Evolutionary conservation across 208 protist species (phyloP), one percentile per base, ranked within the genome.

Genomic region (Trypanosoma congolense): DNA sequence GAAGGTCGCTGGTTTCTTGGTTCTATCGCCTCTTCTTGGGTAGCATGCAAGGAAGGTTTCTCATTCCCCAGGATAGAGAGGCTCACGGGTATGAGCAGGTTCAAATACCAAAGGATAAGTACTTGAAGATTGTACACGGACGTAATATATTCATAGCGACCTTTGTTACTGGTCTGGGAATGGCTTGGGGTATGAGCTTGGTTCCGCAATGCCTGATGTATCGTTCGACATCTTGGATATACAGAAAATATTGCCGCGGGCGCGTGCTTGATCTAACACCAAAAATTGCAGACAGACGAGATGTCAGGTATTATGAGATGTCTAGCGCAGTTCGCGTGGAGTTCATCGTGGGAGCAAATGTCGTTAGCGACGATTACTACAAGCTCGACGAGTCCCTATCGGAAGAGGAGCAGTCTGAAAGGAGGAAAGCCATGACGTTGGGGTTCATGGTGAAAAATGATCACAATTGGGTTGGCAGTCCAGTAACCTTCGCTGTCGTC

Each of bases 361-460:
- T 90, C 14, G 53, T 84, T 5, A 81, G 90, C 61, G 85, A 92
- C 54, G 77, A 78, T 21, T 51, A 59, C 43, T 89, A 90, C 61
- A 56, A 70, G 28, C 66, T 74, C 19, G 72, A 84, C 48, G 72
- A 72, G 52, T 59, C 70, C 6, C 65, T 89, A 1, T 47, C 72
- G 1, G 73, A 84, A 38, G 64, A 48, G 3, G 66, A 78, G 26
- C 61, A 90, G 49, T 73, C 73, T 54, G 70, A 80, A 52, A 70
- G 81, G 12, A 69, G 82, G 14, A 73, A 74, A 19, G 70, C 81
- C 22, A 89, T 92, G 85, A 92, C 85, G 35, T 66, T 92, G 25
- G 81, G 89, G 31, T 90, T 84, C 63, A 90, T 90, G 82, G 54
- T 80, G 4, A 70, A 73, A 24, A 87, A 92, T 61, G 85, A 92